Evolutionary conservation across 495 filamentous ascomycete species (phyloP), one percentile per base, ranked within the genome.

Genomic region (Sphaerosporella brunnea): DNA sequence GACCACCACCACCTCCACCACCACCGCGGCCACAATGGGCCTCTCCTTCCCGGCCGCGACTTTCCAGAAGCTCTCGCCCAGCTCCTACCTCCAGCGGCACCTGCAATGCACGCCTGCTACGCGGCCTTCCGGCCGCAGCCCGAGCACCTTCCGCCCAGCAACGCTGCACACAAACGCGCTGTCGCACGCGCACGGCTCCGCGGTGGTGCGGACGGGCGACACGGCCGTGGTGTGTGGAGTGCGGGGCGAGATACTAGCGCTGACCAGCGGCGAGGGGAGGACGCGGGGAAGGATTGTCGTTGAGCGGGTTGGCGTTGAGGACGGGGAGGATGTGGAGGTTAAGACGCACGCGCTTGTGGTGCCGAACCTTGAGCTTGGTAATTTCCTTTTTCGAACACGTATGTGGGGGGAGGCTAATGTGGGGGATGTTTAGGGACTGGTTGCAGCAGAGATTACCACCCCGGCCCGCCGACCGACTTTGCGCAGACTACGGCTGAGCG

Each of bases 151-250:
- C 30, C 80, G 90, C 30, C 62, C 71, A 18, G 73, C 79, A 7
- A 73, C 74, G 5, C 67, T 83, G 49, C 85, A 94, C 62, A 78
- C 78, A 3, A 75, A 78, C 44, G 82, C 81, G 3, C 70, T 97
- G 40, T 80, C 82, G 1, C 86, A 97, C 61, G 78, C 82, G 39
- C 75, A 87, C 60, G 90, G 90, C 36, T 86, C 80, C 54, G 80
- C 87, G 4, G 81, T 96, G 0, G 81, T 95, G 21, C 73, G 92
- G 24, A 65, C 75, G 21, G 90, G 92, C 32, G 84, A 95, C 61
- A 95, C 86, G 5, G 81, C 84, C 0, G 83, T 85, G 4, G 83
- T 97, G 16, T 93, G 85, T 63, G 90, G 90, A 36, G 75, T 96
- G 19, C 74, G 86, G 18, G 87, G 71, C 16, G 90, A 96, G 64